Evolutionary conservation across 148 eudicot species (phyloP).

Genomic region (Vaccinium macrocarpon): DNA sequence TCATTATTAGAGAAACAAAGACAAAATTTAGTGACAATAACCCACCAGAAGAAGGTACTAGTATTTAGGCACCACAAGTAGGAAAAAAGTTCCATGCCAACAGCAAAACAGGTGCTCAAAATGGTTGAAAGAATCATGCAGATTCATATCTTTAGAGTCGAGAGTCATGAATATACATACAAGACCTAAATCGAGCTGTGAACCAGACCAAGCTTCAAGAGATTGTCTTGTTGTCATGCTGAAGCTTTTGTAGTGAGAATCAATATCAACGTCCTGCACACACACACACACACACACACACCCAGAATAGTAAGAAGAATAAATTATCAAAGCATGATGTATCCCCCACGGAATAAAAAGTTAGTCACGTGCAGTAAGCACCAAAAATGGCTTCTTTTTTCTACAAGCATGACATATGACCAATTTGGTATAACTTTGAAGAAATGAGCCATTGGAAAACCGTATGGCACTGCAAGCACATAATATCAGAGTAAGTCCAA

Average conservation of each 20-base stretch:
- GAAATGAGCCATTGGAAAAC: neutral
- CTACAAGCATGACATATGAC: neutral
- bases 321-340: neutral
- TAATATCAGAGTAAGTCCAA: neutral
- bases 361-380: neutral
- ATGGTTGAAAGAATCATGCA: neutral
- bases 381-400: neutral
- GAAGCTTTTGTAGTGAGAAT: conserved; percentile 66
- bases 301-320: neutral
- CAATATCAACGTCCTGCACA: conserved; percentile 68
- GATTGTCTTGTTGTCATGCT: conserved; percentile 64
- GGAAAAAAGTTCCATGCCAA: neutral
- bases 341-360: conserved; percentile 8
- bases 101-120: conserved; percentile 9
- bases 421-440: neutral
- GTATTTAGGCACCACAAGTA: neutral
- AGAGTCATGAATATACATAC: conserved; percentile 47
- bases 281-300: neutral
- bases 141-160: neutral
- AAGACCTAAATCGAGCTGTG: conserved; percentile 79
- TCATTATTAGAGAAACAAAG: neutral
- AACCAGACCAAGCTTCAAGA: conserved; percentile 92
- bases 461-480: neutral
- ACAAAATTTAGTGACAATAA: neutral
- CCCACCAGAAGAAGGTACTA: neutral